Base-by-base conservation (phyloP, 2,329 filamentous ascomycete genomes). In the Aspergillus sp. region DNA sequence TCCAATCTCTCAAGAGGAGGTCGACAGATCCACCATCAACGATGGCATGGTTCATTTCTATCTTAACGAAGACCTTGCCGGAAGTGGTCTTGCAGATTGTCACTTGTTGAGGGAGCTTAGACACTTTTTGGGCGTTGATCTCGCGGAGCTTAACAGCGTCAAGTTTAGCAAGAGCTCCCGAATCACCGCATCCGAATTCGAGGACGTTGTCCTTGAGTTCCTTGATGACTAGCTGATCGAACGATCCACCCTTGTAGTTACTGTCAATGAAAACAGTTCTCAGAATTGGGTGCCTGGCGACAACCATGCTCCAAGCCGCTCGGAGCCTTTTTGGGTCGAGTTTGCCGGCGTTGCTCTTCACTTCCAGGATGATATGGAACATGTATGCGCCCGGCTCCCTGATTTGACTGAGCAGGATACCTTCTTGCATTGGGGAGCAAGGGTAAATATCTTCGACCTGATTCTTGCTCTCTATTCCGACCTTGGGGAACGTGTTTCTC, bases 31-130 rank as follows among this genome's bases (percentile, higher is more conserved):
- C 58, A 29, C 64, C 65, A 30, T 68, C 65, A 5, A 67, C 64
- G 27, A 68, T 58, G 6, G 64, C 61, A 43, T 68, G 65, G 37
- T 65, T 67, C 27, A 68, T 65, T 43, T 66, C 64, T 6, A 68
- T 44, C 40, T 67, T 66, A 31, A 66, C 46, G 0, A 67, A 13
- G 12, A 35, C 33, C 7, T 13, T 10, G 8, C 12, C 33, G 19
- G 33, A n/a, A 13, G 19, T n/a, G 7, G 33, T 35, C 8, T 35
- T 35, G 33, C 33, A 35, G 8, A 35, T 35, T 13, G 33, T 13
- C 8, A 35, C 7, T 35, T 35, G 33, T 10, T 35, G 33, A 13
- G 33, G 19, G 12, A 35, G n/a, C 12, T 13, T 35, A 7, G 33
- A 13, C 12, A 13, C 19, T 13, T 13, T 35, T 13, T 13, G n/a